phyloP scores from a whole-genome alignment of 202 grass and related monocot species.

The Dendrocalamus latiflorus region DNA sequence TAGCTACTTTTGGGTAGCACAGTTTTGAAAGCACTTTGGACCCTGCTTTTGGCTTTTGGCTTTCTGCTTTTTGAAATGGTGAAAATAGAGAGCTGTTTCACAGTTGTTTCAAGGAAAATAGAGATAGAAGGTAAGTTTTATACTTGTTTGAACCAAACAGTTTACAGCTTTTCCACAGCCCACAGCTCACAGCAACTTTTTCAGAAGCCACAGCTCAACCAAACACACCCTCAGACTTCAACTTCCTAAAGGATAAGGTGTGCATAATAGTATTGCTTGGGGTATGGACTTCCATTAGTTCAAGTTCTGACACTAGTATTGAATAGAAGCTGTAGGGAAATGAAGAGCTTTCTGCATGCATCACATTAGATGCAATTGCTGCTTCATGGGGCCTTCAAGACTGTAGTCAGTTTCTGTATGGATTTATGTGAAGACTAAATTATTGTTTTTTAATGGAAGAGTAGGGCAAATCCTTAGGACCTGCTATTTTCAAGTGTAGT shows the following conservation, averaged over 20 bases:
- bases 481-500: no score
- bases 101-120: no score
- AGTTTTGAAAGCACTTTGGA: no score
- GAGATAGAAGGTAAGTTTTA: no score
- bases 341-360: not conserved
- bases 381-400: not conserved
- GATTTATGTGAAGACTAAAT: not conserved
- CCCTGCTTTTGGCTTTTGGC: no score
- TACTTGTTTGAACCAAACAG: no score
- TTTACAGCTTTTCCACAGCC: no score
- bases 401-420: not conserved
- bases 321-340: not conserved
- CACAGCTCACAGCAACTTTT: no score
- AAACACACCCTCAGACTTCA: not conserved
- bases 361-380: not conserved
- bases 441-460: not conserved
- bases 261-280: not conserved
- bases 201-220: no score
- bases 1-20: no score
- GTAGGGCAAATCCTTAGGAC: not conserved
- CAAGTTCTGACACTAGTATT: not conserved
- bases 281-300: not conserved
- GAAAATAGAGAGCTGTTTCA: no score
- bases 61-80: no score
- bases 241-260: not conserved